phyloP scores from a whole-genome alignment of 371 early-diverging fungal species.

The Haplosporangium sp. region DNA sequence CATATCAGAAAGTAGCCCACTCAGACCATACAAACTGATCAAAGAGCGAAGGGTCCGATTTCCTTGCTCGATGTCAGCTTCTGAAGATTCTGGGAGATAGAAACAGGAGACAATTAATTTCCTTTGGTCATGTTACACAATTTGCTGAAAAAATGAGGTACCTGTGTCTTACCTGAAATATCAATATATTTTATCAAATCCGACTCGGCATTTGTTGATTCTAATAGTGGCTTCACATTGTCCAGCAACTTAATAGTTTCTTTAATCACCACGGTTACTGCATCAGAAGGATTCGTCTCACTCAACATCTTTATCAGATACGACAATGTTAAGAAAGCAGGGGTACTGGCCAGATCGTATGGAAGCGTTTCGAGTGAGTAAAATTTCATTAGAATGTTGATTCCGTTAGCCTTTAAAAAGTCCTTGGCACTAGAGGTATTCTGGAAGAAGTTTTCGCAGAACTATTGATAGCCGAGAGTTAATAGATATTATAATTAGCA shows the following conservation, averaged over 20 bases:
- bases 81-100: conserved; percentile 56
- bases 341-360: conserved; percentile 78
- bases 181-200: conserved; percentile 40
- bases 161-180: conserved; percentile 18
- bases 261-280: conserved; percentile 58
- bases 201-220: conserved; percentile 25
- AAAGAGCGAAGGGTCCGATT: conserved; percentile 68
- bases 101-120: not conserved
- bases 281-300: conserved; percentile 70
- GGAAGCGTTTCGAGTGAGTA: conserved; percentile 78
- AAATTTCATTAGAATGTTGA: conserved; percentile 71
- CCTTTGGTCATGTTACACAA: not conserved
- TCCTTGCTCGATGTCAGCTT: conserved; percentile 62
- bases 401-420: conserved; percentile 77
- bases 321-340: conserved; percentile 75
- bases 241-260: conserved; percentile 62
- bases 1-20: conserved; percentile 79
- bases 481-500: too few relatives aligned
- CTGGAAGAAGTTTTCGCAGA: conserved; percentile 90
- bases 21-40: conserved; percentile 73
- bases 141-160: not conserved
- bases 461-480: conserved; percentile 54
- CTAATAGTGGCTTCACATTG: conserved; percentile 44
- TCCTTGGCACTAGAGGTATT: conserved; percentile 79
- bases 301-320: conserved; percentile 79